phyloP scores from a whole-genome alignment of 441 rosid genomes.

The Melastoma candidum region DNA sequence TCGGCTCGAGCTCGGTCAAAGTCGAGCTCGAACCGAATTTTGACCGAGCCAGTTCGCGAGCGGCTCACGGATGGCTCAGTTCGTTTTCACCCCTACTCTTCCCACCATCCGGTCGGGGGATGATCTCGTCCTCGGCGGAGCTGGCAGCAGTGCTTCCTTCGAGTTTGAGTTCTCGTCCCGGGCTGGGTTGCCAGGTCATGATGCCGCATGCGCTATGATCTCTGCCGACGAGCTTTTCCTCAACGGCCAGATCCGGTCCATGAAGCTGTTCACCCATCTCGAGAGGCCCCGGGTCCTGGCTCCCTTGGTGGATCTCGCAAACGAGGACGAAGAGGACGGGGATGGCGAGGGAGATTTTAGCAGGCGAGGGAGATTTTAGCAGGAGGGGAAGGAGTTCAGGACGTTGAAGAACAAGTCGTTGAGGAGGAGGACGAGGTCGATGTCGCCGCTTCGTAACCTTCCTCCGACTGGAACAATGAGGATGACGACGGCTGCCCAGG shows the following conservation, averaged over 20 bases:
- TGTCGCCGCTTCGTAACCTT: slow-evolving; percentile 65
- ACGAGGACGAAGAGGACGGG: slow-evolving; percentile 38
- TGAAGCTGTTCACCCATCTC: slow-evolving; percentile 78
- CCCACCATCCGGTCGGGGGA: slow-evolving; percentile 1
- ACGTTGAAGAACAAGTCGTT: slow-evolving; percentile 46
- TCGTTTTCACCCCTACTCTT: slow-evolving; percentile 4
- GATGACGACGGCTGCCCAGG: slow-evolving; percentile 26
- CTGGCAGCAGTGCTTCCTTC: slow-evolving; percentile 22
- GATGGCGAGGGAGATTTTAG: slow-evolving; percentile 5
- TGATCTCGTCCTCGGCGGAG: too few relatives aligned
- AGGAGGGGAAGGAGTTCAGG: slow-evolving; percentile 57
- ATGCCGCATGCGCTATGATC: slow-evolving; percentile 53
- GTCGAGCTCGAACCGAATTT: too few relatives aligned
- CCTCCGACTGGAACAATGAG: slow-evolving; percentile 30
- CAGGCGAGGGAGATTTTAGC: slow-evolving; percentile 17
- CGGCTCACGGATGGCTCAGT: too few relatives aligned
- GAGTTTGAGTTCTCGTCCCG: slow-evolving; percentile 84
- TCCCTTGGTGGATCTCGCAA: slow-evolving; percentile 65
- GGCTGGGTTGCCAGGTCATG: slow-evolving; percentile 34
- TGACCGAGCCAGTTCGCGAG: too few relatives aligned
- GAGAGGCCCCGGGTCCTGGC: slow-evolving; percentile 63
- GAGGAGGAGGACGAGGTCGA: slow-evolving; percentile 72
- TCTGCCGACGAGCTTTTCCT: slow-evolving; percentile 89
- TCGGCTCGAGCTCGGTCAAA: too few relatives aligned
- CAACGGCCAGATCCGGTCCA: slow-evolving; percentile 87